A percentile compares a stretch with the other conserved stretches of the same genome.
Conservation (phyloP, 2,329 filamentous ascomycete genomes). For the Talaromyces sp. region DNA sequence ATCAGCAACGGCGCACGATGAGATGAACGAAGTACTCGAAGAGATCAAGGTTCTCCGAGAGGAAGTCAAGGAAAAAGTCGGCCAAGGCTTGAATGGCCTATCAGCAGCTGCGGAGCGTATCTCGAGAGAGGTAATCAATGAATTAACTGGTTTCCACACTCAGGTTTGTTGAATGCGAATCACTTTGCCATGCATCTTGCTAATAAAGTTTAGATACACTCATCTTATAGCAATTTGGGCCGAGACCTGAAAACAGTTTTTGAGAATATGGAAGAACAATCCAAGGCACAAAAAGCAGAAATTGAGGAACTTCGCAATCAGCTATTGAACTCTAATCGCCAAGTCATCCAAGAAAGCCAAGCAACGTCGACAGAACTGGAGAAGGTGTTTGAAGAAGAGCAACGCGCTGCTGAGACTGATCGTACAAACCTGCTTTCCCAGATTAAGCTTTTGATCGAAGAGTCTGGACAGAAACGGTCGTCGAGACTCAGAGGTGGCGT, state of each 20-base stretch:
- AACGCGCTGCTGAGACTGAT: constrained; percentile 66
- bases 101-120: constrained; percentile 83
- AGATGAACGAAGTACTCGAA: constrained; percentile 86
- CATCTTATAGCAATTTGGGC: constrained; percentile 77
- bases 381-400: constrained; percentile 70
- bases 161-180: constrained; percentile 42
- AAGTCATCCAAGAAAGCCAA: constrained; percentile 64
- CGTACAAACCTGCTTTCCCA: constrained; percentile 69
- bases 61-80: constrained; percentile 79
- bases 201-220: constrained; percentile 57
- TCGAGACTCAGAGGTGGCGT: constrained; percentile 63
- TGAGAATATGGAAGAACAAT: constrained; percentile 70
- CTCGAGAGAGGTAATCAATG: constrained; percentile 79
- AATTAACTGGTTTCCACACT: constrained; percentile 77
- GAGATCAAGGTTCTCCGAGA: constrained; percentile 89
- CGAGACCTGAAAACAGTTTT: constrained; percentile 84
- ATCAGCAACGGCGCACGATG: constrained; percentile 59
- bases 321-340: constrained; percentile 64
- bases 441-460: constrained; percentile 70
- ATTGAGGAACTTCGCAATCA: constrained; percentile 68
- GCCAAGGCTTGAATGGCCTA: constrained; percentile 76
- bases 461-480: constrained; percentile 70
- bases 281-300: constrained; percentile 72
- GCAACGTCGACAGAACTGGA: constrained; percentile 63
- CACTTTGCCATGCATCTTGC: neutral